Evolutionary conservation across 257 asterid genomes (phyloP).

Genomic region (Cordia subcordata): DNA sequence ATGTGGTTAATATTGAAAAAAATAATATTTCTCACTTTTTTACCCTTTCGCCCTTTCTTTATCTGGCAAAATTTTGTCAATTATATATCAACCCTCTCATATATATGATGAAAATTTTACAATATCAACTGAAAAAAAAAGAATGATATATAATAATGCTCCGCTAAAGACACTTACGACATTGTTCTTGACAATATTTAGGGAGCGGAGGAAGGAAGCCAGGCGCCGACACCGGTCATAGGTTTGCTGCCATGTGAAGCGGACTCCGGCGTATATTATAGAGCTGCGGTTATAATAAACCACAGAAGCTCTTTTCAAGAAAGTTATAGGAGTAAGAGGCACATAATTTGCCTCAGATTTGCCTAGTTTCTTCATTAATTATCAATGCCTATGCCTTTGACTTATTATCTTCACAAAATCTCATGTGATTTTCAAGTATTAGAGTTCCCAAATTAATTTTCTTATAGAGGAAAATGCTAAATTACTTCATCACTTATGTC

Average conservation of each 20-base stretch:
- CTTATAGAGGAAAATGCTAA: no score
- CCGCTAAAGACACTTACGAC: slow-evolving; percentile 47
- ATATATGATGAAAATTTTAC: no score
- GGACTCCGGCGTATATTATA: slow-evolving; percentile 37
- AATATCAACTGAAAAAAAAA: neutral
- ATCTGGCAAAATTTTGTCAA: no score
- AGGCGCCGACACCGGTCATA: slow-evolving; percentile 70
- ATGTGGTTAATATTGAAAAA: no score
- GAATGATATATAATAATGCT: neutral
- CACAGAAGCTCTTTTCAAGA: slow-evolving; percentile 57
- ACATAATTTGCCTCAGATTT: slow-evolving; percentile 71
- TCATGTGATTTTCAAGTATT: no score
- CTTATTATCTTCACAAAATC: no score
- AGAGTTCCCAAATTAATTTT: no score
- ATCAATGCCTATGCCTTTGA: no score
- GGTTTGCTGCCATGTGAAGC: slow-evolving; percentile 71
- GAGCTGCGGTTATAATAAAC: slow-evolving; percentile 60
- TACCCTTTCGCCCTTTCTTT: no score
- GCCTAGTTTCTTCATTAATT: slow-evolving; percentile 45
- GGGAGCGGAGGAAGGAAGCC: slow-evolving; percentile 56
- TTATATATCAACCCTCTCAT: no score
- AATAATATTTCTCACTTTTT: no score
- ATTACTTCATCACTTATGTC: no score
- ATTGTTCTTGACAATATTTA: slow-evolving; percentile 47
- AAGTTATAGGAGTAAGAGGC: slow-evolving; percentile 65